Evolutionary conservation across 2,329 filamentous ascomycete species (phyloP).

Genomic region (Chaetomiaceae sp.): DNA sequence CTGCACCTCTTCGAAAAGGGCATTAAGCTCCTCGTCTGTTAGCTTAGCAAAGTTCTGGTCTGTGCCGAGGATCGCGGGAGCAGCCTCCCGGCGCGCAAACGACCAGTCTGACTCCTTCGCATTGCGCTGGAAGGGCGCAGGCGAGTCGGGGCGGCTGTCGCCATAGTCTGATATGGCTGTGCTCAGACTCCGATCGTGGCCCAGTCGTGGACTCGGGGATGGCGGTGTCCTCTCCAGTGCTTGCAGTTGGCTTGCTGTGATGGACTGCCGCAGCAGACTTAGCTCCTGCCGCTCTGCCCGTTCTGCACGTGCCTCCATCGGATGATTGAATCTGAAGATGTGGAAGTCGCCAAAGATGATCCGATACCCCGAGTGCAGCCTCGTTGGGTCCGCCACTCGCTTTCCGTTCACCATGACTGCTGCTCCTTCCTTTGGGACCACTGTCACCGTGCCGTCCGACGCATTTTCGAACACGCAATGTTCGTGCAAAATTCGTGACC

Average conservation of each 20-base stretch:
- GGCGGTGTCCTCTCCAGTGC: constrained; percentile 51
- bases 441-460: constrained; percentile 82
- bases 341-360: constrained; percentile 97
- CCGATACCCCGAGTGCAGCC: constrained; percentile 84
- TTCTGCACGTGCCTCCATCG: constrained; percentile 90
- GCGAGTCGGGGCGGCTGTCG: constrained; percentile 73
- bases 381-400: constrained; percentile 76
- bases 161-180: constrained; percentile 72
- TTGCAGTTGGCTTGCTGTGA: constrained; percentile 56
- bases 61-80: constrained; percentile 77
- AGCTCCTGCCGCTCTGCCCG: constrained; percentile 72
- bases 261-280: constrained; percentile 79
- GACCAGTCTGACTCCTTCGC: constrained; percentile 91
- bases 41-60: constrained; percentile 88
- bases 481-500: constrained; percentile 83
- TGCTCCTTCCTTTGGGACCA: constrained; percentile 83
- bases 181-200: constrained; percentile 74
- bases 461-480: constrained; percentile 91
- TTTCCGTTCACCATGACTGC: constrained; percentile 97
- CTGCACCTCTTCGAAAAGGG: constrained; percentile 89
- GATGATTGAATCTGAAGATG: constrained; percentile 97
- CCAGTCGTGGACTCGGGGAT: constrained; percentile 50
- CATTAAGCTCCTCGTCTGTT: constrained; percentile 89
- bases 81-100: constrained; percentile 87
- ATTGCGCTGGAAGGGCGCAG: constrained; percentile 56